phyloP scores from a whole-genome alignment of 2,329 filamentous ascomycete species.

The Arthrobotrys megalospora region DNA sequence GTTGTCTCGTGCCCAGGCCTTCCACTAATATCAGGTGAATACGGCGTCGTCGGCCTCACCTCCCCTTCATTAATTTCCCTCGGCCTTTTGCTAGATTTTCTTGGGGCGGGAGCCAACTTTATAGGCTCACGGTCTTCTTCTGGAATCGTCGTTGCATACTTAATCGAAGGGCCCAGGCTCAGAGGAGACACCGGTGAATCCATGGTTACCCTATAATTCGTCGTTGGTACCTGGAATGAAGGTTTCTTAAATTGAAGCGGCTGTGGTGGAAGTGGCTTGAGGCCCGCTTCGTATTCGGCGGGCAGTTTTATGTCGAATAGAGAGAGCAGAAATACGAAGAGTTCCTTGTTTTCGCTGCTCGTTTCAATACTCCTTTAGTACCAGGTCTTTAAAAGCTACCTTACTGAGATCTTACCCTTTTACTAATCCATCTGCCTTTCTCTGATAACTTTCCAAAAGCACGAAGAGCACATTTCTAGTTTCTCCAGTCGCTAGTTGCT shows the following conservation, averaged over 20 bases:
- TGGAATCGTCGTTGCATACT: constrained; percentile 39
- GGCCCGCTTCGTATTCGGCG: constrained; percentile 17
- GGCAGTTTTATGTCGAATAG: constrained; percentile 46
- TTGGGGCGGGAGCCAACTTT: constrained; percentile 28
- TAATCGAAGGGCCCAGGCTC: constrained; percentile 19
- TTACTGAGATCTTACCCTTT: constrained; percentile 30
- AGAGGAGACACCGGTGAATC: constrained; percentile 19
- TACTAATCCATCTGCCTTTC: constrained; percentile 26
- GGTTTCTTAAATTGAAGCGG: constrained; percentile 29
- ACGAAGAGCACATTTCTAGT: constrained; percentile 41
- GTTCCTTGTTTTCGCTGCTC: constrained; percentile 21
- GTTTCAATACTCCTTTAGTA: not conserved
- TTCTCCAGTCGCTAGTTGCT: constrained; percentile 21
- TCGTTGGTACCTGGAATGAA: not conserved
- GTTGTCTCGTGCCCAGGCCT: too few relatives aligned
- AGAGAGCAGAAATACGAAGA: constrained; percentile 22
- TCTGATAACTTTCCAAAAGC: constrained; percentile 32
- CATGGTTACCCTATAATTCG: not conserved
- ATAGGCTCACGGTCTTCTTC: constrained; percentile 14
- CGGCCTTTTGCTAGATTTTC: constrained; percentile 33
- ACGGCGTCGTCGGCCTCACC: not conserved
- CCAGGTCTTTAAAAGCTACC: too few relatives aligned
- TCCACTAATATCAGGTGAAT: not conserved
- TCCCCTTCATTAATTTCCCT: not conserved
- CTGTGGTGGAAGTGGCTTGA: constrained; percentile 38